A percentile compares a stretch with the other conserved stretches of the same genome.
These are phyloP conservation scores for Colletotrichum ledebouriae DNA, from an alignment of 2,329 filamentous ascomycete genomes.

Conservation along the genomic window DNA sequence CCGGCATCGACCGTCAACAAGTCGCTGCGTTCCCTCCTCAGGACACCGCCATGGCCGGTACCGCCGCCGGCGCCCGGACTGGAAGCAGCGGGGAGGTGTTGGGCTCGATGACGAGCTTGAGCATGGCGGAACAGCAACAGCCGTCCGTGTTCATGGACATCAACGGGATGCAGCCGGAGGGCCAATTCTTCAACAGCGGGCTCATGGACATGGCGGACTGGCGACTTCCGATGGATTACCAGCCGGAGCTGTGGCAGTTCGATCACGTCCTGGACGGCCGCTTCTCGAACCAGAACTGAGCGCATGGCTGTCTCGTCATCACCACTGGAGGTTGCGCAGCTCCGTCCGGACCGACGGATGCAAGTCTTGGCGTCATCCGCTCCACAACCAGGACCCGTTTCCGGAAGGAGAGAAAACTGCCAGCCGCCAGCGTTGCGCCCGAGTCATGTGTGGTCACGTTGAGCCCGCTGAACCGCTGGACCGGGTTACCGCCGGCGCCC, in stretches of 20 bases:
- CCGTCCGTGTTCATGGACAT: conserved; percentile 16
- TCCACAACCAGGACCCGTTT: background rate
- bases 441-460: too few relatives aligned
- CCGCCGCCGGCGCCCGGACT: background rate
- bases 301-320: too few relatives aligned
- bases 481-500: background rate
- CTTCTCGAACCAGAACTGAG: conserved; percentile 19
- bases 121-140: conserved; percentile 33
- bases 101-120: conserved; percentile 26
- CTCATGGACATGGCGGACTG: conserved; percentile 35
- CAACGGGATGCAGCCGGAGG: conserved; percentile 1
- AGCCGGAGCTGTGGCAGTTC: conserved; percentile 36
- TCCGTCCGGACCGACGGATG: background rate
- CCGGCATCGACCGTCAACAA: conserved; percentile 1
- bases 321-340: too few relatives aligned
- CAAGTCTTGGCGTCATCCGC: conserved; percentile 14
- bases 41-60: background rate
- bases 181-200: conserved; percentile 15
- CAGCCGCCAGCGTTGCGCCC: background rate
- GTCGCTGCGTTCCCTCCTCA: conserved; percentile 7
- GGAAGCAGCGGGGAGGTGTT: conserved; percentile 26
- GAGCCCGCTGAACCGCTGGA: too few relatives aligned
- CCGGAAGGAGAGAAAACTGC: background rate
- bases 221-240: conserved; percentile 37
- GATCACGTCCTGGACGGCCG: conserved; percentile 16